These are phyloP conservation scores for Clitopilus hobsonii DNA, from an alignment of 768 basidiomycete genomes.

Conservation along the genomic window DNA sequence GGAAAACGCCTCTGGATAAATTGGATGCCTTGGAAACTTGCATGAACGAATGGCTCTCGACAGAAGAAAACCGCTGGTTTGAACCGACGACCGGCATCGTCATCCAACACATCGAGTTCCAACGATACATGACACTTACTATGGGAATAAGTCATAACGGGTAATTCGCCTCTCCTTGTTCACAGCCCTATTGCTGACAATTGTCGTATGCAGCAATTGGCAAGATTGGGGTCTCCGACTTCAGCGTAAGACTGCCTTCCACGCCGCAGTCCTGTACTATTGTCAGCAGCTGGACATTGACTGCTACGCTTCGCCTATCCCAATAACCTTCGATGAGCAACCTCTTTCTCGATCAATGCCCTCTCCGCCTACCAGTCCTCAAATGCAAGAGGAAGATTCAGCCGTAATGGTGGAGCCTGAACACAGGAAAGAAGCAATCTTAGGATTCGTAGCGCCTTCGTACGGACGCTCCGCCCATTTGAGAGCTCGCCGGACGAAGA, in stretches of 20 bases:
- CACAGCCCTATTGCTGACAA: constrained; percentile 15
- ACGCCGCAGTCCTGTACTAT: constrained; percentile 72
- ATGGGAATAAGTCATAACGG: constrained; percentile 59
- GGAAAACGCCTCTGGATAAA: constrained; percentile 70
- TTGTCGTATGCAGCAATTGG: constrained; percentile 21
- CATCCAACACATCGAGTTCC: constrained; percentile 60
- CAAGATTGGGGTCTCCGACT: constrained; percentile 57
- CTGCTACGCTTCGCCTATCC: constrained; percentile 55
- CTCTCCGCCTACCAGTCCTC: constrained; percentile 8
- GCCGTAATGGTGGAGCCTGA: constrained; percentile 25
- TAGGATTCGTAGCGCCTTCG: constrained; percentile 45
- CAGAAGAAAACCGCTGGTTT: constrained; percentile 79
- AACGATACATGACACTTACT: constrained; percentile 63
- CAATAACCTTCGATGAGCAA: constrained; percentile 40
- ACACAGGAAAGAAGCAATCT: constrained; percentile 15
- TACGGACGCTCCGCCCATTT: constrained; percentile 27
- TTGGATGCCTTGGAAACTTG: constrained; percentile 63
- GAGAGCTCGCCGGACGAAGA: constrained; percentile 36
- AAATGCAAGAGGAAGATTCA: constrained; percentile 19
- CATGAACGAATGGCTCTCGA: constrained; percentile 72
- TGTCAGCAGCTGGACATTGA: constrained; percentile 65
- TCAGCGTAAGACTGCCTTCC: constrained; percentile 70
- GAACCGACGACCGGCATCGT: constrained; percentile 61
- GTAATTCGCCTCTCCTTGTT: constrained; percentile 18
- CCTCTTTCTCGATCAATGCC: background rate